Evolutionary conservation across 495 filamentous ascomycete species (phyloP).

Genomic region (Rhizodiscina lignyota): DNA sequence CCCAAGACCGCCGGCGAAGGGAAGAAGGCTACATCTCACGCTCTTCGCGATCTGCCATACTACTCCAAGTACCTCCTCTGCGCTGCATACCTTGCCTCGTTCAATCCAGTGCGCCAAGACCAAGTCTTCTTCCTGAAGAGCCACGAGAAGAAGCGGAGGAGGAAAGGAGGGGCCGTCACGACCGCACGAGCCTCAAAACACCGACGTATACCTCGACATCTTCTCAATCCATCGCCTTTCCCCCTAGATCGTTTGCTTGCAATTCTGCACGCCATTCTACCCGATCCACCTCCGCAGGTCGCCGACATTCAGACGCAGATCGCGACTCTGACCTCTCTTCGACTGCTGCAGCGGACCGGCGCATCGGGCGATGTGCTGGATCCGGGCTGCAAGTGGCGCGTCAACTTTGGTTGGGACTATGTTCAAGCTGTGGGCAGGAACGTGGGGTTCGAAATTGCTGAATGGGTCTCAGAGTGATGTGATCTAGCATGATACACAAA

Average conservation of each 20-base stretch:
- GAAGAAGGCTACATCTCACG: neutral
- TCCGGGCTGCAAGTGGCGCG: conserved; percentile 50
- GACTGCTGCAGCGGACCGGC: conserved; percentile 49
- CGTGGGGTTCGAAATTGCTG: conserved; percentile 58
- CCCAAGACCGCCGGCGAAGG: conserved; percentile 23
- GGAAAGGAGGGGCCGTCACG: conserved; percentile 24
- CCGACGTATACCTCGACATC: conserved; percentile 35
- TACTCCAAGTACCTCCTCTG: conserved; percentile 71
- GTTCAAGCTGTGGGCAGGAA: conserved; percentile 44
- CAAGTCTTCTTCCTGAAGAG: conserved; percentile 70
- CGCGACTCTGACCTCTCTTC: conserved; percentile 62
- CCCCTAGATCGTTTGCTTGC: conserved; percentile 74
- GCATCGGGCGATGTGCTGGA: conserved; percentile 43
- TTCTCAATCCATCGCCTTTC: conserved; percentile 65
- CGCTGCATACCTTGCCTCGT: conserved; percentile 80
- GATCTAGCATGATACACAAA: too few relatives aligned
- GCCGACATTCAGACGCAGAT: conserved; percentile 36
- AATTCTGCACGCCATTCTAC: conserved; percentile 66
- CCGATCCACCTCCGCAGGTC: conserved; percentile 40
- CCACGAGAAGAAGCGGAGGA: conserved; percentile 39
- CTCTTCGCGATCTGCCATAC: conserved; percentile 38
- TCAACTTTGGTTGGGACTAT: conserved; percentile 62
- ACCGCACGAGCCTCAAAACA: neutral
- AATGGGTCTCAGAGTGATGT: too few relatives aligned
- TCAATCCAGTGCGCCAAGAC: conserved; percentile 67